These are phyloP conservation scores for Pyracantha coccinea DNA, from an alignment of 331 rosid genomes.

Conservation along the genomic window DNA sequence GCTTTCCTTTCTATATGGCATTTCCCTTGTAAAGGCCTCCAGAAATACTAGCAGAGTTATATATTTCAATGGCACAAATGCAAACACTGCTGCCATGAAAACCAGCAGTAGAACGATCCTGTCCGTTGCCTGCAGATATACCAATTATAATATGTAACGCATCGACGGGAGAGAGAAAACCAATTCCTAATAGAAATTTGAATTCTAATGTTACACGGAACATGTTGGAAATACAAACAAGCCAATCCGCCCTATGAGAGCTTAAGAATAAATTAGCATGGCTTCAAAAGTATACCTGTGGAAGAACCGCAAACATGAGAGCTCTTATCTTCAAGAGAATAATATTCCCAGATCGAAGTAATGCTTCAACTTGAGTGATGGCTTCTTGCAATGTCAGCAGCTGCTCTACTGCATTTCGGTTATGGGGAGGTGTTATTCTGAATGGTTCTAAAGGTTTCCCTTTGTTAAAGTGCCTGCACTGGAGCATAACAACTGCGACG, in stretches of 20 bases:
- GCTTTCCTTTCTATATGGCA: slow-evolving; percentile 76
- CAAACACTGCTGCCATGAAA: slow-evolving; percentile 51
- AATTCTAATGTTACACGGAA: not conserved
- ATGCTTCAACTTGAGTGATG: slow-evolving; percentile 64
- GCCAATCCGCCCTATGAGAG: not conserved
- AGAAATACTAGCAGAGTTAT: slow-evolving; percentile 40
- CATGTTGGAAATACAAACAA: not conserved
- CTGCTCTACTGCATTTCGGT: slow-evolving; percentile 83
- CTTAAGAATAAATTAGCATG: not conserved
- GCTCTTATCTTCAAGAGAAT: slow-evolving; percentile 83
- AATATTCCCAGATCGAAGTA: slow-evolving; percentile 79
- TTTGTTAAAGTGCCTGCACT: slow-evolving; percentile 51
- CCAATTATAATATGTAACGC: not conserved
- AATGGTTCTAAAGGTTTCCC: slow-evolving; percentile 58
- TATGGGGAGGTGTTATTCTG: slow-evolving; percentile 59
- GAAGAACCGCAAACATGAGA: slow-evolving; percentile 71
- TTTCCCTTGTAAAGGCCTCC: slow-evolving; percentile 72
- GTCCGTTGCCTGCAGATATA: slow-evolving; percentile 66
- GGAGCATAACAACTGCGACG: slow-evolving; percentile 56
- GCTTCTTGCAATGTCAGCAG: slow-evolving; percentile 78
- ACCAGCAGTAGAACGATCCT: slow-evolving; percentile 52
- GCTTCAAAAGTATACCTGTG: slow-evolving; percentile 46
- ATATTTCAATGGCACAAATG: slow-evolving; percentile 55
- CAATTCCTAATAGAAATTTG: not conserved
- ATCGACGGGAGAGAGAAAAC: not conserved